Base-by-base conservation (phyloP, 2,329 filamentous ascomycete genomes). In the Pseudovirgaria hyperparasitica region DNA sequence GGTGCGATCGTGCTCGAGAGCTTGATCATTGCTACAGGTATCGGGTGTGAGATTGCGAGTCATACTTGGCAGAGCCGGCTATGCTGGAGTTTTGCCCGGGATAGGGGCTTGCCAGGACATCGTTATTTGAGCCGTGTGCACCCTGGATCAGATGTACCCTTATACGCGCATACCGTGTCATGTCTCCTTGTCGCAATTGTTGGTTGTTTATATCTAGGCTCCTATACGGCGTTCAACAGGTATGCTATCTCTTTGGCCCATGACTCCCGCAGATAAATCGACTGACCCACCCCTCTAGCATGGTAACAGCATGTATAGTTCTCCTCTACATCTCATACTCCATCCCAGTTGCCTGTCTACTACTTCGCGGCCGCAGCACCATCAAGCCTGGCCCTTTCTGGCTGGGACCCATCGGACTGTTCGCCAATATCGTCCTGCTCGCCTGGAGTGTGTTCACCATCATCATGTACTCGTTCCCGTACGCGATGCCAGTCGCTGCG, bases 31-130 rank as follows among this genome's bases (percentile, higher is more conserved):
- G 54, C 54, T 5, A 65, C 63, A 1, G 61, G 60, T 2, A 39
- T 64, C 26, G 59, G 60, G 10, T 64, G 60, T 34, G 41, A 60
- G 27, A 52, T 65, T 23, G 55, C 60, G 4, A 54, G 50, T 29
- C 61, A 67, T 29, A 66, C 63, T 5, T 67, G 62, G 56, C 61
- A 66, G 37, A 59, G 57, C 18, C 52, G 64, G 1, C 48, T 67
- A 6, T 60, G 57, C 32, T 68, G 63, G 63, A 62, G 60, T 11
- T 67, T 69, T 37, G 63, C 65, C 7, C 52, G 65, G 4, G 65
- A 69, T 37, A 42, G 51, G 9, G 65, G 63, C 3, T 32, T 68
- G 2, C 63, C 64, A 1, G 55, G 51, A n/a, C 52, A 56, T 12
- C 24, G 35, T 11, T 55, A 53, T 32, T 45, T 66, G 8, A 43